phyloP scores from a whole-genome alignment of 441 rosid species.

The Gossypium lobatum region DNA sequence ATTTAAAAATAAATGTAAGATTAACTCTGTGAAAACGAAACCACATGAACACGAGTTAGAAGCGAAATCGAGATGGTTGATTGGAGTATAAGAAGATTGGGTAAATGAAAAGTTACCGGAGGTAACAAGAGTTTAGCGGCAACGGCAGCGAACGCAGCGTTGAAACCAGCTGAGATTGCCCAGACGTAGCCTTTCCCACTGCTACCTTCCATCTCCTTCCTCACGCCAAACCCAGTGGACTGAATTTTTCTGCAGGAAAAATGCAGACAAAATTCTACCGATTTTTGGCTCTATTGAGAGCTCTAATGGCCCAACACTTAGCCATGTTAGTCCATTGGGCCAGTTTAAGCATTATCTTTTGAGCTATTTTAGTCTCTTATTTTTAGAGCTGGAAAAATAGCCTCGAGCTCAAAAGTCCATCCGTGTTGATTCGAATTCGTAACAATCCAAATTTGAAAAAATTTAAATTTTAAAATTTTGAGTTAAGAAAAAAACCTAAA shows the following conservation, averaged over 20 bases:
- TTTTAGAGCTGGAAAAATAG: no score
- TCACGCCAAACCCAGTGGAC: background rate
- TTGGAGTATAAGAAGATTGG: background rate
- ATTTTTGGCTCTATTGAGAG: background rate
- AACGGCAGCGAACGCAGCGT: conserved; percentile 75
- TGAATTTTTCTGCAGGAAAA: no score
- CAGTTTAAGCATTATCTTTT: background rate
- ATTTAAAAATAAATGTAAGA: background rate
- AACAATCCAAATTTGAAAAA: no score
- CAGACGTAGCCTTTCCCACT: conserved; percentile 52
- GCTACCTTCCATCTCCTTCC: conserved; percentile 22
- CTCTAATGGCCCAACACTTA: background rate
- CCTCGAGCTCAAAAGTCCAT: no score
- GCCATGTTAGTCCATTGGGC: background rate
- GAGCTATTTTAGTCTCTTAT: background rate
- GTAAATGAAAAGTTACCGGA: conserved; percentile 24
- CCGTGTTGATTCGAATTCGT: no score
- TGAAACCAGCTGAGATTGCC: conserved; percentile 67
- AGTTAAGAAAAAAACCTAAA: no score
- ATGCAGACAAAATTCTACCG: background rate
- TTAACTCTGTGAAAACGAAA: background rate
- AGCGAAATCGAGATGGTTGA: background rate
- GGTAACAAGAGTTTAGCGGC: conserved; percentile 61
- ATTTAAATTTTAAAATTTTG: no score
- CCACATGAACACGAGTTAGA: background rate